Percentiles rank a stretch among this genome's conserved stretches.
Evolutionary conservation across 768 basidiomycete genomes (phyloP).

Genomic region (Suillus bovinus): DNA sequence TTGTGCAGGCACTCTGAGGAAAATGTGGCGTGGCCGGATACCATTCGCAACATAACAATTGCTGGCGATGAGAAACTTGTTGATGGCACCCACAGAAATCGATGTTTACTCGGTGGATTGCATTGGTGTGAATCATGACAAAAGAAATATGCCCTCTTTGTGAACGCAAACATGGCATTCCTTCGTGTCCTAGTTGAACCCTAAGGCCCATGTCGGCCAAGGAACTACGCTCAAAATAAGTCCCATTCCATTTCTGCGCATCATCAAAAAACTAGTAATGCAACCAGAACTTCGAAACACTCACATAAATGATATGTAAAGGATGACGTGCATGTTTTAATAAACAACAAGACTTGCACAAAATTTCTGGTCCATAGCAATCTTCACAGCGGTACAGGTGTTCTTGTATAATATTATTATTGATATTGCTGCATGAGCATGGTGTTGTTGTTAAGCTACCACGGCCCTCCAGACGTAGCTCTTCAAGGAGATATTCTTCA

Average conservation of each 20-base stretch:
- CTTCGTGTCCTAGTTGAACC: slow-evolving; percentile 23
- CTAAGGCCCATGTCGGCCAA: slow-evolving; percentile 18
- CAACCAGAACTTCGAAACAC: background rate
- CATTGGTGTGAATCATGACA: slow-evolving; percentile 30
- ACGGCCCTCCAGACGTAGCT: no score
- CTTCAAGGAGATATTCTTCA: background rate
- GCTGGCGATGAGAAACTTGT: slow-evolving; percentile 17
- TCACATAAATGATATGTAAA: slow-evolving; percentile 18
- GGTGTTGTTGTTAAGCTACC: no score
- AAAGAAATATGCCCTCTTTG: slow-evolving; percentile 23
- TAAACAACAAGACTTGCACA: slow-evolving; percentile 8
- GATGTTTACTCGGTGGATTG: slow-evolving; percentile 32
- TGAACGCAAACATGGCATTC: background rate
- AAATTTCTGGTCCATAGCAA: slow-evolving; percentile 12
- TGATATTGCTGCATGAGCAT: no score
- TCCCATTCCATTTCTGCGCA: slow-evolving; percentile 21
- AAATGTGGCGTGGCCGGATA: no score
- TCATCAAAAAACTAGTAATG: background rate
- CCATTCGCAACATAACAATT: slow-evolving; percentile 27
- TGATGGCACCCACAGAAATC: slow-evolving; percentile 35
- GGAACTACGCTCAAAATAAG: slow-evolving; percentile 11
- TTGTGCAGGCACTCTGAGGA: no score
- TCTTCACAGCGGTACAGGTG: slow-evolving; percentile 9
- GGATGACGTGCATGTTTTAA: slow-evolving; percentile 13
- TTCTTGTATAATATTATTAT: no score